Base-by-base conservation (phyloP, 352 stramenopile species). In the Globisporangium parvum region DNA sequence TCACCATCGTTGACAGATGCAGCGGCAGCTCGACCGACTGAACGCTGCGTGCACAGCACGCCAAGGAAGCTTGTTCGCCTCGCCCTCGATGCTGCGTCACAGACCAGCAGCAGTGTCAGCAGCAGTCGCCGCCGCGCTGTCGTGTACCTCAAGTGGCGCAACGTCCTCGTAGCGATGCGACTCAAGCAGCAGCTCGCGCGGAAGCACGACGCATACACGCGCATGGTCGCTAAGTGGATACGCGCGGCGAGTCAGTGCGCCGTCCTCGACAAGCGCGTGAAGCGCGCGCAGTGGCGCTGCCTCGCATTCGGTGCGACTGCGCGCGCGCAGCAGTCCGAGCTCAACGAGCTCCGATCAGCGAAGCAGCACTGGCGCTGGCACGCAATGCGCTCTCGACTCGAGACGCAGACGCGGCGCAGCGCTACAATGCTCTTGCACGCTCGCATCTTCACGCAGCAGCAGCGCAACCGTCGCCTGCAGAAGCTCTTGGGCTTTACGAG, bases 251-350 rank as follows among this genome's bases (percentile, higher is more conserved):
- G 20, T 12, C 55, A 40, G 15, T 52, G 47, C 6, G 53, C 35
- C 21, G 12, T 42, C 4, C 21, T 62, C 26, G 26, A 61, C 21
- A 48, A 47, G 6, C 39, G 47, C 6, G 26, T 69, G 24, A 64
- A 62, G 26, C 59, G 45, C 2, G 71, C 58, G 62, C 66, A 74
- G 49, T 77, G 62, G 69, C 71, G 69, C 15, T 74, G 46, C 24
- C 65, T 76, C 20, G 57, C 54, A 40, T 35, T 58, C n/a, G 59
- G 48, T 20, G 53, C 64, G 14, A 41, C 60, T 26, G 46, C 35
- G 46, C 67, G 68, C 41, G 21, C 59, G 31, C 26, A 59, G 47
- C 18, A 14, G 55, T 15, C 12, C 2, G 17, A 20, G 15, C 20
- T 39, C 5, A 28, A 9, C 18, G 18, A 37, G 14, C 24, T 49